phyloP scores from a whole-genome alignment of 331 rosid genomes.

The Acacia pycnantha region DNA sequence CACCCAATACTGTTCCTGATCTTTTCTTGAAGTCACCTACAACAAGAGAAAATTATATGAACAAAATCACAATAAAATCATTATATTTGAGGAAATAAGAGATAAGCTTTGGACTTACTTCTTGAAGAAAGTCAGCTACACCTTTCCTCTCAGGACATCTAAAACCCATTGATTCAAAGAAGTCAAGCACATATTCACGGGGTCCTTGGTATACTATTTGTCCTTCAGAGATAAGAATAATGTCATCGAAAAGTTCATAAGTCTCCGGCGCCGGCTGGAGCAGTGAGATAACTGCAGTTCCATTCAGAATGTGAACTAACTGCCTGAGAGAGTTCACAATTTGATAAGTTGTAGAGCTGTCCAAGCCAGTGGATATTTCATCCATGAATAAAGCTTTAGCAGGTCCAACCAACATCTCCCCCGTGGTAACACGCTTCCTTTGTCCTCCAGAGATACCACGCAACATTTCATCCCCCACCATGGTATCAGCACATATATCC shows the following conservation, averaged over 20 bases:
- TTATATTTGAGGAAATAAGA: background rate
- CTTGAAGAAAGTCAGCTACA: conserved; percentile 78
- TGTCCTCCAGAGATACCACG: conserved; percentile 84
- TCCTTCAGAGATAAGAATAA: conserved; percentile 57
- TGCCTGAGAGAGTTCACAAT: conserved; percentile 49
- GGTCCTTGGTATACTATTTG: conserved; percentile 60
- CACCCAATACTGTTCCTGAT: conserved; percentile 71
- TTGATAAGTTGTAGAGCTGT: conserved; percentile 62
- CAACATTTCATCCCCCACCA: conserved; percentile 65
- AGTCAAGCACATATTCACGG: conserved; percentile 45
- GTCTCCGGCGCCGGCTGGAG: conserved; percentile 75
- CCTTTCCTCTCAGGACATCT: conserved; percentile 72
- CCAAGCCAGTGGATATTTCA: conserved; percentile 66
- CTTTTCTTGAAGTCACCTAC: conserved; percentile 72
- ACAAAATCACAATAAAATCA: background rate
- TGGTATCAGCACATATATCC: conserved; percentile 74
- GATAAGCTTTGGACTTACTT: conserved; percentile 31
- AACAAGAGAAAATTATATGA: conserved; percentile 2
- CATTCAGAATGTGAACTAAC: conserved; percentile 40
- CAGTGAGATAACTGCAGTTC: conserved; percentile 56
- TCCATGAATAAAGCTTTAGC: conserved; percentile 63
- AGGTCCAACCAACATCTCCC: conserved; percentile 65
- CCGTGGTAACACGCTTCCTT: conserved; percentile 74
- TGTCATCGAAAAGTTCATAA: conserved; percentile 56
- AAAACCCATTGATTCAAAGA: conserved; percentile 52